Percentiles rank a stretch among this genome's conserved stretches.
phyloP scores from a whole-genome alignment of 129 eudicot genomes.

The Lonicera japonica region DNA sequence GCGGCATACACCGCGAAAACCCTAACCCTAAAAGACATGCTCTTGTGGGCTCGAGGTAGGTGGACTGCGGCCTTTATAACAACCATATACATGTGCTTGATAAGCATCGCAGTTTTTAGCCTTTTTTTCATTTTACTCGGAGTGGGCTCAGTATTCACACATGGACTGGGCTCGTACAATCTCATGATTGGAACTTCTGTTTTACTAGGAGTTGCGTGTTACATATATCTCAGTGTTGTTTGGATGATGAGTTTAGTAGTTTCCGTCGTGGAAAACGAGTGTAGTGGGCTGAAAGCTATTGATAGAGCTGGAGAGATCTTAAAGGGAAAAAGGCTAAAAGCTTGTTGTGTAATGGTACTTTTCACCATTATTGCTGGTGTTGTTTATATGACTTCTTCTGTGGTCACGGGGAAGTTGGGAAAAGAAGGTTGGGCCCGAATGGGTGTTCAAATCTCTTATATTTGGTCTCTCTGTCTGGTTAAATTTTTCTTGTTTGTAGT shows the following conservation, averaged over 20 bases:
- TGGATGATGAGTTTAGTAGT: slow-evolving; percentile 26
- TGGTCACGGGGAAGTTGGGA: slow-evolving; percentile 4
- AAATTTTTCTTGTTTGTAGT: slow-evolving; percentile 20
- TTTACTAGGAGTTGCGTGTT: not conserved
- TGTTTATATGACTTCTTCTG: not conserved
- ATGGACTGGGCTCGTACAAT: not conserved
- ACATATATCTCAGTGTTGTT: slow-evolving; percentile 8
- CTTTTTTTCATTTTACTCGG: not conserved
- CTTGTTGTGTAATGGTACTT: slow-evolving; percentile 7
- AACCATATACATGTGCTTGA: not conserved
- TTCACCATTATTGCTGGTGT: slow-evolving; percentile 2
- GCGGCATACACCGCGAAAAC: not conserved
- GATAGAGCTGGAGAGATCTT: slow-evolving; percentile 20
- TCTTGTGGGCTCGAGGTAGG: not conserved
- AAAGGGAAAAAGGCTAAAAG: slow-evolving; percentile 17
- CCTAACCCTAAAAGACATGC: not conserved
- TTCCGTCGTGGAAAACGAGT: slow-evolving; percentile 18
- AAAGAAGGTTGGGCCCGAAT: slow-evolving; percentile 3
- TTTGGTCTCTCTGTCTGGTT: slow-evolving; percentile 9
- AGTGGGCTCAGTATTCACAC: not conserved
- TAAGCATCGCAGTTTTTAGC: slow-evolving; percentile 6
- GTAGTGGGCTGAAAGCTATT: slow-evolving; percentile 27
- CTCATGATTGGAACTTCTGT: slow-evolving; percentile 1
- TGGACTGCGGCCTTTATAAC: not conserved
- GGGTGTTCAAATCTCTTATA: slow-evolving; percentile 1